These are phyloP conservation scores for Phytophthora multivora DNA, from an alignment of 352 stramenopile species.

Conservation along the genomic window DNA sequence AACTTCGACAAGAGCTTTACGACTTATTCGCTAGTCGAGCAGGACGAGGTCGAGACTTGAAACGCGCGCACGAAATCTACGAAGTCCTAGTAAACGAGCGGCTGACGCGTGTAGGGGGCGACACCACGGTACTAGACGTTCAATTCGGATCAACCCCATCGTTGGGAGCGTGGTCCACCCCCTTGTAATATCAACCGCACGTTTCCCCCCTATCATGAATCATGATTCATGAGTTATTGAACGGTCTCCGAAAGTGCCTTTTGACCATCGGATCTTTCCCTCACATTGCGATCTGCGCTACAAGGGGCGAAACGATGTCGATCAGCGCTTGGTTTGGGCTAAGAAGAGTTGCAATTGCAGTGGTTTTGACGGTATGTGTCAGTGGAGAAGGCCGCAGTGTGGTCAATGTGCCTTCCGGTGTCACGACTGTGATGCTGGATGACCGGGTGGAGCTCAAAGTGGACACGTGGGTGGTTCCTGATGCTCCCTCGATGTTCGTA, in stretches of 20 bases:
- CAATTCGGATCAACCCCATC: conserved; percentile 1
- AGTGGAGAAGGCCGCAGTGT: conserved; percentile 21
- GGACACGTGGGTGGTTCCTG: conserved; percentile 44
- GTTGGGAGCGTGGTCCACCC: neutral
- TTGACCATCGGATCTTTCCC: conserved; percentile 4
- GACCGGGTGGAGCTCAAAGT: conserved; percentile 46
- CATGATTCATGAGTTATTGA: conserved; percentile 13
- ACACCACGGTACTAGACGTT: conserved; percentile 16
- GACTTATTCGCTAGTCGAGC: conserved; percentile 48
- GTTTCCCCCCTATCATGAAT: conserved; percentile 5
- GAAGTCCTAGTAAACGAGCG: conserved; percentile 39
- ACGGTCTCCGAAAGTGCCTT: conserved; percentile 17
- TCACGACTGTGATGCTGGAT: conserved; percentile 53
- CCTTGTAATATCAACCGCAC: conserved; percentile 10
- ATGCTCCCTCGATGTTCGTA: conserved; percentile 47
- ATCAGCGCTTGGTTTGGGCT: conserved; percentile 7
- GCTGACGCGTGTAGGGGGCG: conserved; percentile 20
- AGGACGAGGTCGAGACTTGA: conserved; percentile 29
- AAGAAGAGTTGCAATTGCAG: neutral
- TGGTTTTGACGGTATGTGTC: neutral
- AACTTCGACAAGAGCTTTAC: conserved; percentile 60
- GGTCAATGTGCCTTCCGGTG: conserved; percentile 59
- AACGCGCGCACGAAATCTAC: conserved; percentile 42
- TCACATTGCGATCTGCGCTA: conserved; percentile 10
- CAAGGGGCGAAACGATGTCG: neutral